Evolutionary conservation across 2,329 filamentous ascomycete genomes (phyloP), one percentile per base, ranked within the genome.

Genomic region (Trichoderma semiorbis): DNA sequence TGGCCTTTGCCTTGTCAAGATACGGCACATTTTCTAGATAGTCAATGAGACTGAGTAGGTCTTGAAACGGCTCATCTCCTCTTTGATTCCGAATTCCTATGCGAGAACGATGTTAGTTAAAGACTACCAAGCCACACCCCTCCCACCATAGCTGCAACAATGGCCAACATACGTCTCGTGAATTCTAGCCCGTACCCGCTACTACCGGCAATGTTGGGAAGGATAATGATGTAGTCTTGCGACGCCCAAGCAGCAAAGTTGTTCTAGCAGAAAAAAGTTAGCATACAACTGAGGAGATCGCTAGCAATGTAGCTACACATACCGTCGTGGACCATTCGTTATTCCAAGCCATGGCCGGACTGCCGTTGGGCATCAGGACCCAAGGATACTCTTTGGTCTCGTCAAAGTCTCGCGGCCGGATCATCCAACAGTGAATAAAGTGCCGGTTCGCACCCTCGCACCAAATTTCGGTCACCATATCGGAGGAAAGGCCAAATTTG

Each of bases 171-270:
- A 65, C 61, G 60, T 28, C 74, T 78, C 2, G 77, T 72, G 43
- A 83, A 81, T 0, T 80, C 79, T 10, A 78, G 81, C 1, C 88
- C 89, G 72, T 88, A 91, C 0, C 88, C 87, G 3, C 83, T 84
- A 70, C 86, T 89, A 24, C 88, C 89, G 0, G 87, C 87, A 2
- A 88, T 85, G 74, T 90, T 90, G 4, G 89, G 89, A 7, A 84
- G 81, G n/a, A 90, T 80, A 2, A 89, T 85, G 11, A 90, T 80
- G 72, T 90, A 90, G 10, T 88, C 89, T 76, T 90, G 86, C 75
- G 89, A 87, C 5, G 88, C 88, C 80, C 87, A 90, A 3, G 87
- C 80, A 1, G 85, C 84, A 1, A 83, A 81, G 73, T 90, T 89
- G 84, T 84, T 87, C 74, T 87, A 67, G 24, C 21, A 16, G n/a